Evolutionary conservation across 441 rosid species (phyloP), one percentile per base, ranked within the genome.

Genomic region (Flueggea neowawraea): DNA sequence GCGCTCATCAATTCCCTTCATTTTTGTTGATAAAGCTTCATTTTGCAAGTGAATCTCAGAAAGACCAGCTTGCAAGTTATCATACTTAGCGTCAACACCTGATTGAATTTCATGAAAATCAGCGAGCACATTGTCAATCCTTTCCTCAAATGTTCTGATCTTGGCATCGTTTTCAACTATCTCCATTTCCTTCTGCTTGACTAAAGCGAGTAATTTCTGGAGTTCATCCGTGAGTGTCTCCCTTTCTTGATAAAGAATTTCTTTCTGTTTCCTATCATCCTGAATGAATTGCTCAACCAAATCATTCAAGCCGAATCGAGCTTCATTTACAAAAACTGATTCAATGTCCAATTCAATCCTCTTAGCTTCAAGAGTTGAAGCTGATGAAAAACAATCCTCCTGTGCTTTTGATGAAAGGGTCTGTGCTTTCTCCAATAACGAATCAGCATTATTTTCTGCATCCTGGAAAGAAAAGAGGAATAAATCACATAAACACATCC

Each of bases 171-270:
- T 87, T 69, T 84, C 86, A 0, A 78, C 80, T 45, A 89, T 84
- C 85, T 84, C 88, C 63, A 71, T 78, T 68, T 89, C 91, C 71
- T 89, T 92, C 39, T 78, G 79, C 76, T 72, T 84, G 56, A 89
- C 90, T 54, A 89, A 57, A 64, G 84, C 84, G 63, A 89, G 86
- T 36, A 92, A 71, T 60, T 79, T 68, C 60, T 80, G 78, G 70
- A 92, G 84, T 70, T 92, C 87, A 41, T 69, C 67, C 2, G 71
- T 56, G 51, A 92, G 82, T 32, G 65, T 65, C 32, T 82, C 82
- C 70, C 76, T 86, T 80, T 68, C 78, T 71, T 79, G 75, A 64
- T 55, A 59, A 47, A 87, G 77, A 58, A 54, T 59, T 66, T 82
- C 85, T 58, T 78, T 85, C 60, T 86, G 89, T 68, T 62, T 80